These are phyloP conservation scores for Lophium mytilinum DNA, from an alignment of 495 filamentous ascomycete genomes.

Conservation along the genomic window DNA sequence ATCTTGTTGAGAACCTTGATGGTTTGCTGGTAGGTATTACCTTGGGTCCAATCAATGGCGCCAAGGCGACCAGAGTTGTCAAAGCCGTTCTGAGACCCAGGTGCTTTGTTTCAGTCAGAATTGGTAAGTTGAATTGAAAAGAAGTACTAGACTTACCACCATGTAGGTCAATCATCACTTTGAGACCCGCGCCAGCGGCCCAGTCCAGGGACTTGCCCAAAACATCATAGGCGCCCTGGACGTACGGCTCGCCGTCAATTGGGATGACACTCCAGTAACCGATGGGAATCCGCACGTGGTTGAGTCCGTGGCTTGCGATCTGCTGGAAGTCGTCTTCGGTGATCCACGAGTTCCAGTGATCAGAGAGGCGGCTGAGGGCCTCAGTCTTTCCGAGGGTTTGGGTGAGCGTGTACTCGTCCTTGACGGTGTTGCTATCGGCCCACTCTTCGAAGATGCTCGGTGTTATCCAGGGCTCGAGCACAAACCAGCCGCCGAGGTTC, in stretches of 20 bases:
- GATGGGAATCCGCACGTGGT: conserved; percentile 71
- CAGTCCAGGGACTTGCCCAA: conserved; percentile 61
- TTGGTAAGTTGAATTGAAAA: background rate
- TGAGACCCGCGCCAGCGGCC: conserved; percentile 55
- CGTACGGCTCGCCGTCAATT: conserved; percentile 56
- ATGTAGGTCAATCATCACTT: conserved; percentile 63
- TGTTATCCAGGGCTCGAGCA: conserved; percentile 44
- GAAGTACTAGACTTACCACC: conserved; percentile 44
- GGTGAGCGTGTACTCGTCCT: conserved; percentile 34
- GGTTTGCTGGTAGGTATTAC: conserved; percentile 32
- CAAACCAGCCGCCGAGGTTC: conserved; percentile 45
- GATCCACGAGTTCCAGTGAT: conserved; percentile 49
- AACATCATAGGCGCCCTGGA: conserved; percentile 60
- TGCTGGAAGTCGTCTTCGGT: conserved; percentile 58
- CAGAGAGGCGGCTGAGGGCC: conserved; percentile 26
- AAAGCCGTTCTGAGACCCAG: conserved; percentile 37
- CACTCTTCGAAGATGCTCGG: conserved; percentile 37
- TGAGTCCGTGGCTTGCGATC: conserved; percentile 58
- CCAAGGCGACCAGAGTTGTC: conserved; percentile 35
- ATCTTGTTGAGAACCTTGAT: conserved; percentile 33
- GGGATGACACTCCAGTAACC: conserved; percentile 68
- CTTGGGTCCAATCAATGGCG: conserved; percentile 32
- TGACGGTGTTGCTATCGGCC: conserved; percentile 23
- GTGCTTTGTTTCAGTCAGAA: background rate
- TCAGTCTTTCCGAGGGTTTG: conserved; percentile 30